These are phyloP conservation scores for Colletotrichum orchidophilum DNA, from an alignment of 2,329 filamentous ascomycete genomes.

Conservation along the genomic window DNA sequence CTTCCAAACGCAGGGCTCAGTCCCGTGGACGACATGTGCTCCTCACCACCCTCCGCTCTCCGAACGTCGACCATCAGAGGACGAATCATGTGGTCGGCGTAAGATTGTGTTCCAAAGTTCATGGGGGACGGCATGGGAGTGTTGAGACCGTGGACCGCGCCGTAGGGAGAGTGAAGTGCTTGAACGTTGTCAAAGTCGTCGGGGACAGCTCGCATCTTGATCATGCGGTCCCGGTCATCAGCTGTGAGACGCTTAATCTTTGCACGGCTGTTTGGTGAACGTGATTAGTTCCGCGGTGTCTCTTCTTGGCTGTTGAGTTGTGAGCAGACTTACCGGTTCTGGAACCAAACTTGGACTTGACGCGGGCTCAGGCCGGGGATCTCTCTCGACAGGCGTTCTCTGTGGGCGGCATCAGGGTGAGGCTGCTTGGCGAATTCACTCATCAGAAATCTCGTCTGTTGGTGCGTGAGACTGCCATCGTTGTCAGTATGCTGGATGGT, in stretches of 20 bases:
- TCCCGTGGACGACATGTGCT: slow-evolving; percentile 73
- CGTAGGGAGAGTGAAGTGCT: slow-evolving; percentile 74
- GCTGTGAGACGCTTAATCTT: slow-evolving; percentile 77
- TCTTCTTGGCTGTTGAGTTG: not conserved
- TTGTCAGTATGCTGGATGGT: slow-evolving; percentile 43
- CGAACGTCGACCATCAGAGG: slow-evolving; percentile 76
- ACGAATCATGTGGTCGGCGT: slow-evolving; percentile 70
- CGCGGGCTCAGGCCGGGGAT: slow-evolving; percentile 91
- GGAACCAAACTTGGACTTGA: slow-evolving; percentile 98
- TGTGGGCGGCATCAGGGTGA: slow-evolving; percentile 90
- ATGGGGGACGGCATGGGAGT: slow-evolving; percentile 58
- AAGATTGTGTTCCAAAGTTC: slow-evolving; percentile 59
- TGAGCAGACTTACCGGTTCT: slow-evolving; percentile 78
- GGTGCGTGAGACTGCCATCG: slow-evolving; percentile 80
- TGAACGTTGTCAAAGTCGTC: slow-evolving; percentile 77
- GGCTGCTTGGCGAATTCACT: slow-evolving; percentile 96
- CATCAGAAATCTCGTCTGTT: slow-evolving; percentile 97
- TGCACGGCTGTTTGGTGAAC: slow-evolving; percentile 60
- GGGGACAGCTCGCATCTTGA: slow-evolving; percentile 76
- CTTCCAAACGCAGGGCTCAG: slow-evolving; percentile 74
- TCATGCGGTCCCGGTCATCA: slow-evolving; percentile 76
- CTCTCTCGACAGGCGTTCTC: slow-evolving; percentile 86
- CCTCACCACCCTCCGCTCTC: slow-evolving; percentile 66
- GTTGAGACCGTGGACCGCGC: slow-evolving; percentile 64
- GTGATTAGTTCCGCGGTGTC: slow-evolving; percentile 32